Evolutionary conservation across 257 asterid species (phyloP), one percentile per base, ranked within the genome.

Genomic region (Cruciata laevipes): DNA sequence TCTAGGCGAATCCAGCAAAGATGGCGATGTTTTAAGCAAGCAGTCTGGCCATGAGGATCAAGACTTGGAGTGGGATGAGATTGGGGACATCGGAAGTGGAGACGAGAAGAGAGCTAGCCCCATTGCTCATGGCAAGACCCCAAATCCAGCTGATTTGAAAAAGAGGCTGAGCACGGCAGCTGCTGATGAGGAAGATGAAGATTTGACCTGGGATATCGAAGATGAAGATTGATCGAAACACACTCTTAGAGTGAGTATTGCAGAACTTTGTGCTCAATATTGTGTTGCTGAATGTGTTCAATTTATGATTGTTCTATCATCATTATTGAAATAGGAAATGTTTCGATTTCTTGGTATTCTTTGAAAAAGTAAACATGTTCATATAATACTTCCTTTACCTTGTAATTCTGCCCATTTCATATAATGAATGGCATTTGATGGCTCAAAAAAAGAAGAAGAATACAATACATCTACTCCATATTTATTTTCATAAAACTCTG

Each of bases 1-100:
- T 38, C 44, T 47, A 38, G 76, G 71, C 67, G 79, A 65, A 71
- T 31, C 75, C 18, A 69, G 71, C 55, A 80, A 73, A 69, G 78
- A 73, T 18, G 63, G 68, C 58, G 76, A 69, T 69, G 72, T 60
- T 67, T 42, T 82, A 8, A 74, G 64, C 71, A 78, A 75, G 73
- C 68, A 73, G 74, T 56, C 78, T 74, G 74, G 8, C 65, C 81
- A 63, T 21, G 86, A 80, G 63, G 88, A 83, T 74, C 90, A 87
- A 42, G 98, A 86, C 60, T 25, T 89, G 73, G 96, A 80, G 33
- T 92, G 98, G 98, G 98, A 86, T 53, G 98, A 92, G 76, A 87
- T 92, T 65, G 96, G 77, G 74, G 92, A 89, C 62, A 73, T 76
- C 60, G 95, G 85, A 42, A 79, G 94, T 69, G 88, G 71, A 38